These are phyloP conservation scores for Leptodontidium sp. DNA, from an alignment of 2,329 filamentous ascomycete species.

Conservation along the genomic window DNA sequence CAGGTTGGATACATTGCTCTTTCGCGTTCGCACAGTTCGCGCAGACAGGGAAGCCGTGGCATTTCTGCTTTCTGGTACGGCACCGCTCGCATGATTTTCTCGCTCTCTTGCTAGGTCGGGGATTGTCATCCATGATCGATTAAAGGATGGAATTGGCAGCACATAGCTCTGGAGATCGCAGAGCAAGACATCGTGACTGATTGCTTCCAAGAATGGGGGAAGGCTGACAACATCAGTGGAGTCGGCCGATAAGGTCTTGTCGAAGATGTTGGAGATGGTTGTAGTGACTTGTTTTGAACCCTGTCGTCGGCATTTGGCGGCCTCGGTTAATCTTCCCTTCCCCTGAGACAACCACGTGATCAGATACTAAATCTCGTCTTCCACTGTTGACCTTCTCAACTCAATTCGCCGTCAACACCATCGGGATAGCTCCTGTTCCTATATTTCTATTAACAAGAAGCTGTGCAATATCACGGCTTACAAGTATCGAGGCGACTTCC, in stretches of 20 bases:
- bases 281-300: not conserved
- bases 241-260: not conserved
- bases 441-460: no score
- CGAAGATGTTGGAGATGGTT: not conserved
- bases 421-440: no score
- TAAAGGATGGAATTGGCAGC: not conserved
- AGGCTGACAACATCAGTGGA: constrained; percentile 1
- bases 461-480: not conserved
- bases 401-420: no score
- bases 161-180: not conserved
- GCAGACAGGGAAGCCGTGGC: constrained; percentile 41
- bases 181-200: constrained; percentile 17
- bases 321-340: not conserved
- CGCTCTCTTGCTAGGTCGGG: constrained; percentile 41
- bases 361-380: not conserved
- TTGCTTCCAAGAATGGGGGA: not conserved
- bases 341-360: not conserved
- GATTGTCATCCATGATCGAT: constrained; percentile 40
- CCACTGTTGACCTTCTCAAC: not conserved
- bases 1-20: constrained; percentile 27
- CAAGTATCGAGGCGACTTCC: not conserved
- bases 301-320: constrained; percentile 4
- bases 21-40: constrained; percentile 41
- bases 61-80: constrained; percentile 42
- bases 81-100: constrained; percentile 42